Base-by-base conservation (phyloP, 768 basidiomycete species). In the Kwoniella heveanensis region DNA sequence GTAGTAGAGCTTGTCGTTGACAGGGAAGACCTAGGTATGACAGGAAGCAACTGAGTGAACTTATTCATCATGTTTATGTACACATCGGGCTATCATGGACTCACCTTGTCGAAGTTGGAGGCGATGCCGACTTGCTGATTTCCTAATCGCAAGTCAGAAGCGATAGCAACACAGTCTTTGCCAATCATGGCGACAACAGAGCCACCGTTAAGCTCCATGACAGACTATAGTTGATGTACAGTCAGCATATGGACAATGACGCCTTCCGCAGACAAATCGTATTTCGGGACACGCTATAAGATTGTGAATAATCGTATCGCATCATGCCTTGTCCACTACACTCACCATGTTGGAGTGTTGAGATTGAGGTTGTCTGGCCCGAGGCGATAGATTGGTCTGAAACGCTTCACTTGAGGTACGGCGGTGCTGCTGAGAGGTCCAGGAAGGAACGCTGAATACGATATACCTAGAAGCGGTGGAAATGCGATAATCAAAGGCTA, bases 161-260 rank as follows among this genome's bases (percentile, higher is more conserved):
- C 96, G 82, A 98, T 98, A 57, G 96, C 96, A 54, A 99, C 96
- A 80, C 96, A 99, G 72, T 92, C 90, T 82, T 98, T 97, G 67
- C 96, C 96, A 64, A 90, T 89, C 96, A 99, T 99, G 83, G 96
- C 96, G 81, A 99, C 85, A 74, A 95, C 91, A 82, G 94, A 96
- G 82, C 96, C 96, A 83, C 94, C 94, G 85, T 96, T 97, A 67
- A 88, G 84, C 81, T 91, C 85, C 90, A 95, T 90, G 2, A 64
- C 50, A 29, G 62, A 64, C 62, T 64, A 32, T 1, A 54, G 17
- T 26, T 7, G 13, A 37, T 10, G 59, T 29, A 36, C n/a, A 36
- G 32, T 36, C 32, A 36, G 32, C 32, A 36, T 36, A 13, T 36
- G 13, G 32, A 36, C 6, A 7, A 6, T 36, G 32, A 6, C 6